Base-by-base conservation (phyloP, 345 rosid species). In the Eucalyptus cloeziana region DNA sequence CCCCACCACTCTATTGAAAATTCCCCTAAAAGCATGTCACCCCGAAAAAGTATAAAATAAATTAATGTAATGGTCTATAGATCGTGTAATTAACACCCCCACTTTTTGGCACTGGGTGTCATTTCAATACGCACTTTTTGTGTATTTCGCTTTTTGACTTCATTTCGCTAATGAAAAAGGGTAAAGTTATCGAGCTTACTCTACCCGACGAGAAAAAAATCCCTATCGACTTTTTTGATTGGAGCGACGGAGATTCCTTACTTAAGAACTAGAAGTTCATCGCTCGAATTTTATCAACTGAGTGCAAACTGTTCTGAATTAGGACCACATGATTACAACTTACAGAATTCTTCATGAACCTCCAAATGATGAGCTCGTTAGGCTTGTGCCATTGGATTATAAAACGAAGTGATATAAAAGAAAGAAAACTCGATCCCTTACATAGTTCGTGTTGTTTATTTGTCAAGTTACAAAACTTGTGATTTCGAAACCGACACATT, bases 291-390 rank as follows among this genome's bases (percentile, higher is more conserved):
- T 64, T 15, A n/a, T 64, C 40, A 0, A n/a, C 10, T 1, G 10
- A 33, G 3, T n/a, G 3, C 6, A 7, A 21, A 21, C 7, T 1
- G 27, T 12, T 40, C 30, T 21, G 2, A 10, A 12, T 3, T 11
- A 21, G 11, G 43, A 33, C 4, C 80, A 33, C 80, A 3, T 9
- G 13, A 33, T 7, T 6, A 10, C 9, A 0, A 2, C 45, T 71
- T 37, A 22, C 2, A 71, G 3, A 37, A 43, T 71, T 37, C 8
- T 37, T 12, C 11, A 5, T 0, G 27, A 19, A 13, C 24, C 16
- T 40, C 14, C 27, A 22, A 40, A 76, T 21, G 45, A 76, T 40
- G 4, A 40, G 27, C 30, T 24, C 47, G 5, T 3, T 10, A 6
- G 45, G 47, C 16, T 21, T 1, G 15, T 22, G 85, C 1, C 5